Evolutionary conservation across 306 rosid species (phyloP).

Genomic region (Oemleria cerasiformis): DNA sequence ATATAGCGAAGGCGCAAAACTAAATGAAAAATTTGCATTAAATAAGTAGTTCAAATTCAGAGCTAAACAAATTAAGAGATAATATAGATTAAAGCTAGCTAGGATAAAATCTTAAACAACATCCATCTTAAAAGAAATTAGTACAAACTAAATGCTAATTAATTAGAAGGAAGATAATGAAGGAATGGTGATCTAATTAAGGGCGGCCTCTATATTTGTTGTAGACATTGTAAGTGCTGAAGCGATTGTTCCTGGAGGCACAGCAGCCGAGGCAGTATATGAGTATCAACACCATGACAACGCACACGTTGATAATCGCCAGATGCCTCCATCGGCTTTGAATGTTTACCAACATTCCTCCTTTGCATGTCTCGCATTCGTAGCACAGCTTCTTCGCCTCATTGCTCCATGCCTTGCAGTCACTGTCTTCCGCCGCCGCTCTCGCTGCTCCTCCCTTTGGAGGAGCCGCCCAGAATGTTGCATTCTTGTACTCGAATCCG

Average conservation of each 20-base stretch:
- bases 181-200: slow-evolving; percentile 11
- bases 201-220: slow-evolving; percentile 27
- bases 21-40: too few species aligned
- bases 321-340: slow-evolving; percentile 59
- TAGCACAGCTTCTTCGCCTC: slow-evolving; percentile 47
- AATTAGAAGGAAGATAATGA: not conserved
- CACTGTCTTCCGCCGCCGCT: slow-evolving; percentile 35
- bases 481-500: slow-evolving; percentile 63
- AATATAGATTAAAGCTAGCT: not conserved
- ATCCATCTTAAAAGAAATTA: too few species aligned
- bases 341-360: slow-evolving; percentile 66
- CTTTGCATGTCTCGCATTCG: slow-evolving; percentile 83
- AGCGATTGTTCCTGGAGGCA: slow-evolving; percentile 51
- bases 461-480: slow-evolving; percentile 61
- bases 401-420: slow-evolving; percentile 72
- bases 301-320: slow-evolving; percentile 44
- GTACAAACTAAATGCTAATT: not conserved
- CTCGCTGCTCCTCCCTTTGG: slow-evolving; percentile 43
- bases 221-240: not conserved
- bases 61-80: too few species aligned
- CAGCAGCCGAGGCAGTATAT: slow-evolving; percentile 73
- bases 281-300: slow-evolving; percentile 33
- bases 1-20: too few species aligned
- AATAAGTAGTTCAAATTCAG: too few species aligned
- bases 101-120: not conserved